These are phyloP conservation scores for Chlorencoelia australis DNA, from an alignment of 2,329 filamentous ascomycete genomes.

Conservation along the genomic window DNA sequence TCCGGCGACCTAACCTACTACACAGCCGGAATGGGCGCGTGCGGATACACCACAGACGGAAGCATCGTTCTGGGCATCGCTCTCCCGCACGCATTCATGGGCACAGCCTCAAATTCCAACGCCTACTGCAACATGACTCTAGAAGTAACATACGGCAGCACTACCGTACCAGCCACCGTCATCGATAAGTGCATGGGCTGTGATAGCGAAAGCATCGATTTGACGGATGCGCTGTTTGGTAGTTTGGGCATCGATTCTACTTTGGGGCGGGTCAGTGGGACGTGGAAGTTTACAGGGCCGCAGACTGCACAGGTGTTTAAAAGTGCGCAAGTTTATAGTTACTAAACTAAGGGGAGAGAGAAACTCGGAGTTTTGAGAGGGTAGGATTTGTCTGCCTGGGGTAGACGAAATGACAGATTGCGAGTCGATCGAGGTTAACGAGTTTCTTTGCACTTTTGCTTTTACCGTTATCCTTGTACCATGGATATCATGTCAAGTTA, in stretches of 20 bases:
- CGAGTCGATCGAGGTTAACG: too few species aligned
- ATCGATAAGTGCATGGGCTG: constrained; percentile 73
- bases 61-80: constrained; percentile 54
- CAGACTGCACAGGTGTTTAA: background rate
- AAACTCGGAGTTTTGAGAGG: too few species aligned
- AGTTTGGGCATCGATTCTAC: background rate
- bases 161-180: constrained; percentile 46
- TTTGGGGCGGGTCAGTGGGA: constrained; percentile 1
- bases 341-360: too few species aligned
- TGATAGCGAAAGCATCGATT: constrained; percentile 43
- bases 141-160: constrained; percentile 52
- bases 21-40: constrained; percentile 56
- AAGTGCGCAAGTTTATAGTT: too few species aligned
- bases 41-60: constrained; percentile 53
- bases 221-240: constrained; percentile 45
- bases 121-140: constrained; percentile 60
- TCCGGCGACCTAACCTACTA: constrained; percentile 68
- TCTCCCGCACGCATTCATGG: constrained; percentile 56
- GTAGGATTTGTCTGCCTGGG: too few species aligned
- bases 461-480: too few species aligned
- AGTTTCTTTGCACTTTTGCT: too few species aligned
- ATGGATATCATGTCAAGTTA: too few species aligned
- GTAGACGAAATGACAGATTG: too few species aligned
- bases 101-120: constrained; percentile 53
- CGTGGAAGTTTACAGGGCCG: background rate